phyloP scores from a whole-genome alignment of 257 asterid genomes.

The Nemophila menziesii region DNA sequence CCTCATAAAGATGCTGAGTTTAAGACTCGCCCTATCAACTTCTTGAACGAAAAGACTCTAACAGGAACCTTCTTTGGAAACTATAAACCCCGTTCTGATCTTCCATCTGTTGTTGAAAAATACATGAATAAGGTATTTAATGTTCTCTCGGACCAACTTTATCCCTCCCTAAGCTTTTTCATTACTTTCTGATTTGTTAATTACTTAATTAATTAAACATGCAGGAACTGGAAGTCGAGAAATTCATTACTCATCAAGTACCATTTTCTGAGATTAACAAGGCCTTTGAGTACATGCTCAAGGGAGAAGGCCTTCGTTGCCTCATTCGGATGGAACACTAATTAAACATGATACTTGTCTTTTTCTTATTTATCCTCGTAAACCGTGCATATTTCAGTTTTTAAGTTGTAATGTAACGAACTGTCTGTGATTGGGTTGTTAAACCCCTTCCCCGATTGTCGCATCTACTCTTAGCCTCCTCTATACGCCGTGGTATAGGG shows the following conservation, averaged over 20 bases:
- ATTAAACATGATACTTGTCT: background rate
- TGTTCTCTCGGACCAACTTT: no score
- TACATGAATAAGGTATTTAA: background rate
- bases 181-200: no score
- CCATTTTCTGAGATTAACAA: slow-evolving; percentile 1
- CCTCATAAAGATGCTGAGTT: background rate
- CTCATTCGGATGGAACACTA: background rate
- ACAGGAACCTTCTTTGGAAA: background rate
- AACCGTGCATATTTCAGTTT: no score
- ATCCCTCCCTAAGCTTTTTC: no score
- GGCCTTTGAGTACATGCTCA: slow-evolving; percentile 20
- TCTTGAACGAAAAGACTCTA: background rate
- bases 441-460: no score
- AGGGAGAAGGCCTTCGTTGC: slow-evolving; percentile 11
- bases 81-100: background rate
- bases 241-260: slow-evolving; percentile 19
- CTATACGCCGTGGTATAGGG: no score
- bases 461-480: no score
- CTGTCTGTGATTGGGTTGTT: no score
- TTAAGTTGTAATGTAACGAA: no score
- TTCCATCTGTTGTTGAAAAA: background rate
- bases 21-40: background rate
- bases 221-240: slow-evolving; percentile 19
- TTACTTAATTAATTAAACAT: no score
- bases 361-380: no score